A percentile compares a stretch with the other conserved stretches of the same genome.
These are phyloP conservation scores for Rhazya stricta DNA, from an alignment of 257 asterid species.

Conservation along the genomic window DNA sequence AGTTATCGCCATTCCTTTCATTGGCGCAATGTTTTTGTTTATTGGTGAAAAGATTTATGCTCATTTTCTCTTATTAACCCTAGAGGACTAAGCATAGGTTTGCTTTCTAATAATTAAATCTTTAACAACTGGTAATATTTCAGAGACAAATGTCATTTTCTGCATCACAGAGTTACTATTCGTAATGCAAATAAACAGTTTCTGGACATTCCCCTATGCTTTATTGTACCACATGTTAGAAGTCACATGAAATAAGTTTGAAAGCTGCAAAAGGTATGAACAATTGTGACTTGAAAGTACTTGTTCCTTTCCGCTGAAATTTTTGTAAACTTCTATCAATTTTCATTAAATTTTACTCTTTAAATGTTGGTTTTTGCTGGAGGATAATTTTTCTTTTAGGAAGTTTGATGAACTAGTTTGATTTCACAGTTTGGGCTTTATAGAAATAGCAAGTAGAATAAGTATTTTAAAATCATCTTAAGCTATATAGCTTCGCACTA, in stretches of 20 bases:
- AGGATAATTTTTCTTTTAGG: neutral
- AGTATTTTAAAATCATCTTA: neutral
- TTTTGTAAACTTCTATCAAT: neutral
- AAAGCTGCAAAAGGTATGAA: neutral
- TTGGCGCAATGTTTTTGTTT: neutral
- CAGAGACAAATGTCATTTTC: neutral
- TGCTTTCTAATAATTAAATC: neutral
- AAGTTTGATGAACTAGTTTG: neutral
- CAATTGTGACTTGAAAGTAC: neutral
- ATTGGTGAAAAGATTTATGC: neutral
- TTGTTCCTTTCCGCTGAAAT: neutral
- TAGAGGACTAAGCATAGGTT: too few species aligned
- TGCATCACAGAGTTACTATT: neutral
- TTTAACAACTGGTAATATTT: neutral
- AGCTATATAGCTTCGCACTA: neutral
- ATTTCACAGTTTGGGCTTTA: slow-evolving; percentile 1
- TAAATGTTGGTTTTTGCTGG: neutral
- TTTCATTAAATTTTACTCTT: neutral
- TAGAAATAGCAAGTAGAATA: neutral
- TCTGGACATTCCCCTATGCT: neutral
- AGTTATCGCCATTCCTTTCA: neutral
- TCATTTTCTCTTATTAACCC: neutral
- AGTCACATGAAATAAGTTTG: neutral
- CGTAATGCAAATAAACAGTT: neutral
- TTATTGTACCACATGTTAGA: neutral